These are phyloP conservation scores for Boletus sp. DNA, from an alignment of 768 basidiomycete genomes.

Conservation along the genomic window DNA sequence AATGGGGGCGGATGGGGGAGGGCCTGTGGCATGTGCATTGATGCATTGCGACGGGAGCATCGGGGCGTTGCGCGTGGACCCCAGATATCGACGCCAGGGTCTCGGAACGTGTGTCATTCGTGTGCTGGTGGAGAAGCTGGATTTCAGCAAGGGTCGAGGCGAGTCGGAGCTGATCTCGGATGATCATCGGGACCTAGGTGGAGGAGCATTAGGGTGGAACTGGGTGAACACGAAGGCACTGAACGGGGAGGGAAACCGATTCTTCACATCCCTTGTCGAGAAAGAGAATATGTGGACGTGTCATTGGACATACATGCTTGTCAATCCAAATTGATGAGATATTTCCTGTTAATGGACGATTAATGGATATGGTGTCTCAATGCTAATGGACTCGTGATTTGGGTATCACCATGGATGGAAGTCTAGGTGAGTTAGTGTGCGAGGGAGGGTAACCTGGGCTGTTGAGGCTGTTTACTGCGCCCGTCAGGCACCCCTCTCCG, in stretches of 20 bases:
- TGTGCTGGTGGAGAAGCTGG: slow-evolving; percentile 9
- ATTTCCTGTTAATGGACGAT: neutral
- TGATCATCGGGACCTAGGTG: slow-evolving; percentile 13
- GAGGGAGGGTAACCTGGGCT: too few relatives aligned
- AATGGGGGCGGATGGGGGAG: neutral
- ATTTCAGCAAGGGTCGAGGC: neutral
- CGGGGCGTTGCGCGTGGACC: slow-evolving; percentile 12
- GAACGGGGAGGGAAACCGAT: slow-evolving; percentile 6
- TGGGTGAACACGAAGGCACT: slow-evolving; percentile 13
- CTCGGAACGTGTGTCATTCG: slow-evolving; percentile 11
- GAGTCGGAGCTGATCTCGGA: neutral
- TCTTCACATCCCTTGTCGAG: slow-evolving; percentile 14
- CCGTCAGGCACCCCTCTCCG: too few relatives aligned
- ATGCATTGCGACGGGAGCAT: slow-evolving; percentile 24
- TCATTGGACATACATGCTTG: slow-evolving; percentile 17
- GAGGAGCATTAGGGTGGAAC: slow-evolving; percentile 25
- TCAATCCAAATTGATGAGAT: neutral
- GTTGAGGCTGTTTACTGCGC: too few relatives aligned
- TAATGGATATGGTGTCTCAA: too few relatives aligned
- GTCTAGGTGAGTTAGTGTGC: too few relatives aligned
- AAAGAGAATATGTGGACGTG: neutral
- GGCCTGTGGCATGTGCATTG: slow-evolving; percentile 13
- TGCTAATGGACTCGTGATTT: too few relatives aligned
- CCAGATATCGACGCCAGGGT: slow-evolving; percentile 9
- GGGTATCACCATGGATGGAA: too few relatives aligned